A percentile compares a stretch with the other conserved stretches of the same genome.
Conservation (phyloP, 768 basidiomycete genomes). For the Zangia roseola region DNA sequence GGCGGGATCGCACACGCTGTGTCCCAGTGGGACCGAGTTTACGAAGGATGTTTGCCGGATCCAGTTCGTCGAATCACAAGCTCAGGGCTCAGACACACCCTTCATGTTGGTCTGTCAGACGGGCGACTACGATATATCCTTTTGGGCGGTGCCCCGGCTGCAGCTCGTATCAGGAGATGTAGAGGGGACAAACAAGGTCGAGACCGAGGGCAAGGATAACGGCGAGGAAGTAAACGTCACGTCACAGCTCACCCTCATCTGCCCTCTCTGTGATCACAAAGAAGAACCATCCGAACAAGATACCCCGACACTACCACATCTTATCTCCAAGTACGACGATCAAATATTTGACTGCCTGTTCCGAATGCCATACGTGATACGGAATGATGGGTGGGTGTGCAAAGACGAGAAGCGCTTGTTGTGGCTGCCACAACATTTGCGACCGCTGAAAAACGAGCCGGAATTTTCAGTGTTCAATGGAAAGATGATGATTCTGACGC, state of each 20-base stretch:
- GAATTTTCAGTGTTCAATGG: slow-evolving; percentile 1
- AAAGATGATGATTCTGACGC: slow-evolving; percentile 8
- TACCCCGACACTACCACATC: background rate
- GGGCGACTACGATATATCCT: background rate
- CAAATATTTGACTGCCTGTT: slow-evolving; percentile 4
- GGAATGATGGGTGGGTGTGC: slow-evolving; percentile 13
- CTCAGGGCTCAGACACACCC: background rate
- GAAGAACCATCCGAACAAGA: background rate
- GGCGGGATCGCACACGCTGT: background rate
- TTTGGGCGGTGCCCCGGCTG: slow-evolving; percentile 1
- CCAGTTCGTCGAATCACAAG: too few species aligned
- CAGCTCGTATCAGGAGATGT: background rate
- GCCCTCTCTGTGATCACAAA: background rate
- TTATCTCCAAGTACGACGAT: slow-evolving; percentile 4
- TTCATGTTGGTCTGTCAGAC: slow-evolving; percentile 3
- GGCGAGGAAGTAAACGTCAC: too few species aligned
- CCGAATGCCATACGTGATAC: slow-evolving; percentile 3
- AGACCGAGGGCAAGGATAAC: too few species aligned
- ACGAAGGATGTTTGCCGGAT: background rate
- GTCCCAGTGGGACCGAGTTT: background rate
- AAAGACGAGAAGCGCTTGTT: slow-evolving; percentile 6
- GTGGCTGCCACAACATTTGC: slow-evolving; percentile 12
- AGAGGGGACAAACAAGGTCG: background rate
- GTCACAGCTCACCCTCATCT: background rate
- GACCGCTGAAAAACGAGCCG: background rate